phyloP scores from a whole-genome alignment of 495 filamentous ascomycete species.

The Penicillium samsonianum region DNA sequence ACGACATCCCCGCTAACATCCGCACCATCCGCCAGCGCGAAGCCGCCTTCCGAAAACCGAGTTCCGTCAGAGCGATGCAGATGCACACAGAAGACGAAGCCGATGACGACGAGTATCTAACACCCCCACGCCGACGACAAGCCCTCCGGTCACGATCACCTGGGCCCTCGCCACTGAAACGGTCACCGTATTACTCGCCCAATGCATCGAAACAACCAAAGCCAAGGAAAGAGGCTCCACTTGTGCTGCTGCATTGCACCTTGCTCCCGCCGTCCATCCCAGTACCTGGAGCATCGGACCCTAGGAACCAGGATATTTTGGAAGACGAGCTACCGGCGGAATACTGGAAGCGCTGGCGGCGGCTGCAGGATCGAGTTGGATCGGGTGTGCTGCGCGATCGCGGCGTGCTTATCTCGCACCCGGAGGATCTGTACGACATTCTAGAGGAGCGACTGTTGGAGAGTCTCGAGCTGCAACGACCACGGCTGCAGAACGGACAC shows the following conservation, averaged over 20 bases:
- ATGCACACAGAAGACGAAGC: conserved; percentile 60
- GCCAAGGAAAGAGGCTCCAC: conserved; percentile 66
- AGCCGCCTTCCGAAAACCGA: conserved; percentile 66
- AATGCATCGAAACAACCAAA: conserved; percentile 52
- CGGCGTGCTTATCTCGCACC: conserved; percentile 85
- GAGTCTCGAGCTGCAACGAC: conserved; percentile 73
- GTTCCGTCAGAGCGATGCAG: conserved; percentile 75
- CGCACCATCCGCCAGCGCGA: conserved; percentile 41
- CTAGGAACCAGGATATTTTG: conserved; percentile 49
- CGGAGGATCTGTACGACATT: conserved; percentile 85
- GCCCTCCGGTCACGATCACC: conserved; percentile 42
- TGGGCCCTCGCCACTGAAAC: conserved; percentile 38
- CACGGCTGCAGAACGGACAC: conserved; percentile 78
- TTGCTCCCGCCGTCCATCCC: conserved; percentile 73
- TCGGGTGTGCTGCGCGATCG: conserved; percentile 71
- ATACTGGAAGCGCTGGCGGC: conserved; percentile 70
- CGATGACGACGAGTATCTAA: conserved; percentile 41
- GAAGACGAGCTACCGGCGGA: conserved; percentile 56
- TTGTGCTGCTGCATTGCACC: conserved; percentile 87
- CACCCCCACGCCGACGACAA: conserved; percentile 36
- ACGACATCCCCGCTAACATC: conserved; percentile 20
- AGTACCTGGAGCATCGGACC: conserved; percentile 53
- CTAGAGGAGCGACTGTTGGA: conserved; percentile 92
- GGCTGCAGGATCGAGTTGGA: conserved; percentile 74
- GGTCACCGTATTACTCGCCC: conserved; percentile 49